Evolutionary conservation across 2,329 filamentous ascomycete species (phyloP).

Genomic region (Nigrospora osmanthi): DNA sequence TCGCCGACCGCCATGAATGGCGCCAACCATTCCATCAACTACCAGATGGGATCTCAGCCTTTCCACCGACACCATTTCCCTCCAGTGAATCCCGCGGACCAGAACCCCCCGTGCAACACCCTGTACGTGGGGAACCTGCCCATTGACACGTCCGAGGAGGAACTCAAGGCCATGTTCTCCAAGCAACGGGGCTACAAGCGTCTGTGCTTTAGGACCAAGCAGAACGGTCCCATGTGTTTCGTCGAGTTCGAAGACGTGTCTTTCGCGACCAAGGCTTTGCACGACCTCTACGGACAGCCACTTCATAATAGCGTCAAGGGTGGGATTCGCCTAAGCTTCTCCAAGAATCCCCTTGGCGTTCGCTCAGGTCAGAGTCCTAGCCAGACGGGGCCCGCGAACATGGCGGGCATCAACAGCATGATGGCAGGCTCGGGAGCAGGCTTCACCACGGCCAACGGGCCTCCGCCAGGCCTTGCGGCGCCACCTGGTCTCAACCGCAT

Average conservation of each 20-base stretch:
- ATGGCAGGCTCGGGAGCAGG: conserved; percentile 44
- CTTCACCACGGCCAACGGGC: conserved; percentile 64
- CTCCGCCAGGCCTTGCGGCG: conserved; percentile 71
- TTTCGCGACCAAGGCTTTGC: conserved; percentile 83
- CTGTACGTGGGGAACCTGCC: conserved; percentile 97
- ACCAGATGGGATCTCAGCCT: conserved; percentile 46
- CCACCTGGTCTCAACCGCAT: conserved; percentile 57
- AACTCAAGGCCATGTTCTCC: conserved; percentile 87
- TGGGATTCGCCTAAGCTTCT: conserved; percentile 91
- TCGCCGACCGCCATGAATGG: conserved; percentile 48
- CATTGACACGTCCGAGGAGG: conserved; percentile 86
- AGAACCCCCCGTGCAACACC: conserved; percentile 96
- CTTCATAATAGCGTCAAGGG: conserved; percentile 91
- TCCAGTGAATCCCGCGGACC: conserved; percentile 86
- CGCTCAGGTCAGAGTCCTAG: conserved; percentile 63
- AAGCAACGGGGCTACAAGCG: conserved; percentile 93
- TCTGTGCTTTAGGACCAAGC: conserved; percentile 88
- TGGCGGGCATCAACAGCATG: conserved; percentile 52
- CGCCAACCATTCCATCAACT: conserved; percentile 35
- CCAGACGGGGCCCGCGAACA: conserved; percentile 26
- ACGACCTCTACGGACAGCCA: conserved; percentile 79
- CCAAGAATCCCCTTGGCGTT: conserved; percentile 92
- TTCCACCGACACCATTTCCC: conserved; percentile 65
- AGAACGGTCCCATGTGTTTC: conserved; percentile 97
- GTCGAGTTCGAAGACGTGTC: conserved; percentile 95